Evolutionary conservation across 495 filamentous ascomycete species (phyloP).

Genomic region (Talaromyces liani): DNA sequence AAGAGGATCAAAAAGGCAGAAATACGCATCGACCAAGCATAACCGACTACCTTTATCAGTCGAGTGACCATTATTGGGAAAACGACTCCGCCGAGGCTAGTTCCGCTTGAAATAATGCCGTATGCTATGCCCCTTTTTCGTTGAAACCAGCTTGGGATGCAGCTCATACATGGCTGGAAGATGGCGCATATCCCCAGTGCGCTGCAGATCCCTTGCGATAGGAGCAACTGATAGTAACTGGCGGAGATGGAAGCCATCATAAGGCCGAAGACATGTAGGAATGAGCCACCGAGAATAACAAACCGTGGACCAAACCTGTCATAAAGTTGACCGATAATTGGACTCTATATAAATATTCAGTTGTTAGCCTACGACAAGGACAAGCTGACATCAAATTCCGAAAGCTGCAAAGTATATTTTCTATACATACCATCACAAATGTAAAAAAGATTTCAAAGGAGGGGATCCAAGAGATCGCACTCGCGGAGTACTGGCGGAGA

Average conservation of each 20-base stretch:
- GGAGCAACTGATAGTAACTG: constrained; percentile 42
- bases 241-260: constrained; percentile 58
- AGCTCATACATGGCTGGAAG: constrained; percentile 18
- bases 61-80: constrained; percentile 60
- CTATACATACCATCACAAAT: background rate
- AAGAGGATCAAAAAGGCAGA: constrained; percentile 60
- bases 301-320: constrained; percentile 7
- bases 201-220: constrained; percentile 30
- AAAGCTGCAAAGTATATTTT: no score
- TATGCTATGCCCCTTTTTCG: constrained; percentile 39
- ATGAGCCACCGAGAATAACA: constrained; percentile 3
- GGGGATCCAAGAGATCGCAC: constrained; percentile 16
- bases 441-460: background rate
- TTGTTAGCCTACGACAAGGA: no score
- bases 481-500: constrained; percentile 19
- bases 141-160: constrained; percentile 44
- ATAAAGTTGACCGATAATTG: constrained; percentile 27
- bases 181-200: constrained; percentile 37
- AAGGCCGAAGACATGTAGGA: constrained; percentile 59
- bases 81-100: constrained; percentile 41
- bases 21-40: constrained; percentile 67
- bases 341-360: background rate
- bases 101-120: constrained; percentile 37
- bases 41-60: constrained; percentile 56
- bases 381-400: no score